A percentile compares a stretch with the other conserved stretches of the same genome.
These are phyloP conservation scores for Cryptococcus neoformans DNA, from an alignment of 1,284 basidiomycete genomes.

Conservation along the genomic window DNA sequence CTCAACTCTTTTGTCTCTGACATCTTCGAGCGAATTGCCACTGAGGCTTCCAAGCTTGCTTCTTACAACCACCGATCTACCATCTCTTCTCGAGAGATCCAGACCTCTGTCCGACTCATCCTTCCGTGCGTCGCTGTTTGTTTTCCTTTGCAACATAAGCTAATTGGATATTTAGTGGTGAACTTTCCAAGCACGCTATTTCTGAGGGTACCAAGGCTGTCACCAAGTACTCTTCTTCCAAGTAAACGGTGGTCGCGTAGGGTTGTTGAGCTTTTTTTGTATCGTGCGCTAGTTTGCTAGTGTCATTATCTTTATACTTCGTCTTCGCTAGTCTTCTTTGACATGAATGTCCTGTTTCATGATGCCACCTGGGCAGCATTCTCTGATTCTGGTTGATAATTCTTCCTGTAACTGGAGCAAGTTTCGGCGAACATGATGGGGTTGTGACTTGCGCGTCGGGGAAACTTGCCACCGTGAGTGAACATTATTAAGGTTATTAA, in stretches of 20 bases:
- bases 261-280: neutral
- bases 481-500: too few species aligned
- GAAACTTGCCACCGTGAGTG: too few species aligned
- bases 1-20: conserved; percentile 91
- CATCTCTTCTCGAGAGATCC: conserved; percentile 90
- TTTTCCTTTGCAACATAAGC: conserved; percentile 57
- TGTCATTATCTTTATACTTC: conserved; percentile 18
- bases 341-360: conserved; percentile 22
- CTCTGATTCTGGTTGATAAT: neutral
- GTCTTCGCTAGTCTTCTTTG: conserved; percentile 25
- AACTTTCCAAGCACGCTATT: conserved; percentile 77
- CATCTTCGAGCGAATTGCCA: conserved; percentile 90
- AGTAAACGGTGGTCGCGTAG: conserved; percentile 36
- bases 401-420: too few species aligned
- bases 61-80: conserved; percentile 92
- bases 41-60: conserved; percentile 86
- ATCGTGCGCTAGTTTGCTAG: neutral
- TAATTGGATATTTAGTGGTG: conserved; percentile 49
- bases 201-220: conserved; percentile 64
- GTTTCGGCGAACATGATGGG: too few species aligned
- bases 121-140: conserved; percentile 84
- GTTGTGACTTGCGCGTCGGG: too few species aligned
- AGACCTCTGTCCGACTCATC: conserved; percentile 86
- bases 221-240: conserved; percentile 57
- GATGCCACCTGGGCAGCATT: neutral